Conservation (phyloP, 177 flowering plant genomes). For the Vitis hybrid region DNA sequence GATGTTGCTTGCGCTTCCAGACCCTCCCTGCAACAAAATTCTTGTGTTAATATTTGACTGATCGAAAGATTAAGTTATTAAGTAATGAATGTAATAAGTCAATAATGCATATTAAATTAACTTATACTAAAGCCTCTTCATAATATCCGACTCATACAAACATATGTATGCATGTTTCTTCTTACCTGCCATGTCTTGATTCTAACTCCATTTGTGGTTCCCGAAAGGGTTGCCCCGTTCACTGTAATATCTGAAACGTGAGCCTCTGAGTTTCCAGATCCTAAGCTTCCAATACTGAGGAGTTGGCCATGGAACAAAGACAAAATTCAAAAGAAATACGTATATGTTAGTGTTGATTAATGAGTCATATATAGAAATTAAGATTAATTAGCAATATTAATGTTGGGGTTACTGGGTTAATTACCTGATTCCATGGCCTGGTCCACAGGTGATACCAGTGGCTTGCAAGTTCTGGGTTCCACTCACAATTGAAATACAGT, state of each 20-base stretch:
- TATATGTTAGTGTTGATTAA: too few relatives aligned
- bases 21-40: constrained; percentile 52
- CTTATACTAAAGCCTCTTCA: too few relatives aligned
- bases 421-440: constrained; percentile 96
- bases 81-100: too few relatives aligned
- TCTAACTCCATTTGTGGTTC: constrained; percentile 83
- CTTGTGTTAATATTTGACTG: too few relatives aligned
- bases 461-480: constrained; percentile 53
- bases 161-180: background rate
- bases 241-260: constrained; percentile 63
- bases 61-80: too few relatives aligned
- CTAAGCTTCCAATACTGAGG: constrained; percentile 85
- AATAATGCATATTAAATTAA: too few relatives aligned
- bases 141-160: too few relatives aligned
- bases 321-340: background rate
- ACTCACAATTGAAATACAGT: too few relatives aligned
- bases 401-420: background rate
- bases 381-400: background rate
- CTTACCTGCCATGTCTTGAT: constrained; percentile 88
- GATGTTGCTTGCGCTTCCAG: constrained; percentile 71
- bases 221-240: constrained; percentile 51
- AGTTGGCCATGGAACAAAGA: background rate
- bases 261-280: constrained; percentile 48
- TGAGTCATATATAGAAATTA: background rate
- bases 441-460: constrained; percentile 68